phyloP scores from a whole-genome alignment of 345 rosid species.

The Raphanus sativus region DNA sequence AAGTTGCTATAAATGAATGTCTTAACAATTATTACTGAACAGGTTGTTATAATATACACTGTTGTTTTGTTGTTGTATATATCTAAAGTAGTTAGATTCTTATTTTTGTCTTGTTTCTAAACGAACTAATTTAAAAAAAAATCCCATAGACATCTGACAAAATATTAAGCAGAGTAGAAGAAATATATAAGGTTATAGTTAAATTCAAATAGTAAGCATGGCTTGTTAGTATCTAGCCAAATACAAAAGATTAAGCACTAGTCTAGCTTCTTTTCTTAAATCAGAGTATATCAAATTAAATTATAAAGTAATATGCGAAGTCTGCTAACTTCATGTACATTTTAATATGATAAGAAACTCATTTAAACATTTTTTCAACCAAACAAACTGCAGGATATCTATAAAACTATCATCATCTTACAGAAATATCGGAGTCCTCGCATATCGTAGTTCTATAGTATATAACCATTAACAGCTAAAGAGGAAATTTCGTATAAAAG shows the following conservation, averaged over 20 bases:
- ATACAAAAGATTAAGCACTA: not conserved
- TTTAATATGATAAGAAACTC: not conserved
- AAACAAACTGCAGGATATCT: not conserved
- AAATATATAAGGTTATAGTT: not conserved
- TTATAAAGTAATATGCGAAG: not conserved
- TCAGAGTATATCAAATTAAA: not conserved
- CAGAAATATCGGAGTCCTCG: not conserved
- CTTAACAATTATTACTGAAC: constrained; percentile 18
- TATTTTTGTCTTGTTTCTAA: constrained; percentile 7
- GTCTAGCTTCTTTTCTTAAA: not conserved
- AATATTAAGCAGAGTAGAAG: not conserved
- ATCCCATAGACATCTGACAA: not conserved
- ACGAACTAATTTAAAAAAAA: not conserved
- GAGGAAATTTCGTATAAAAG: not conserved
- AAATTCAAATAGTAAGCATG: not conserved
- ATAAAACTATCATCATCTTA: not conserved
- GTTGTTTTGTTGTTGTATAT: constrained; percentile 1
- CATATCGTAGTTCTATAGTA: not conserved
- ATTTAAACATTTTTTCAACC: not conserved
- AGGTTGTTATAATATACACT: not conserved
- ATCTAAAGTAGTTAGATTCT: constrained; percentile 6
- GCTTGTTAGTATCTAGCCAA: not conserved
- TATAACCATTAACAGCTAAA: not conserved
- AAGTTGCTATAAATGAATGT: constrained; percentile 26
- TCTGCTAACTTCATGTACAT: not conserved